These are phyloP conservation scores for Skeletonema menzelii DNA, from an alignment of 108 stramenopile species.

Conservation along the genomic window DNA sequence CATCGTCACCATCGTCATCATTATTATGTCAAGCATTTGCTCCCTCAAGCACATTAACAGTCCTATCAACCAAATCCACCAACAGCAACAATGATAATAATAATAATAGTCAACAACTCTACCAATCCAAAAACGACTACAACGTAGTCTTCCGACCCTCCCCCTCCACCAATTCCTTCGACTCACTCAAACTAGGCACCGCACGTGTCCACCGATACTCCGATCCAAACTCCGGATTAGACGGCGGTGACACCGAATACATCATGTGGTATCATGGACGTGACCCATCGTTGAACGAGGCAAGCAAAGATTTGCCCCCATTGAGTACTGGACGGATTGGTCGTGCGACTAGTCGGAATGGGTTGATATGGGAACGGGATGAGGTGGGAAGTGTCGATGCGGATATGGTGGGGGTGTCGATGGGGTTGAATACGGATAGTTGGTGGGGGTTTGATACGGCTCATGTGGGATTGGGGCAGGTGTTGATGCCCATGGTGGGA, in stretches of 20 bases:
- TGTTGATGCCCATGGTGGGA: slow-evolving; percentile 81
- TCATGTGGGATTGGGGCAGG: slow-evolving; percentile 88
- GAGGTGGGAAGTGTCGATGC: slow-evolving; percentile 53
- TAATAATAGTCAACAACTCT: neutral
- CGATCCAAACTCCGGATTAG: slow-evolving; percentile 35
- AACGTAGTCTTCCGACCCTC: slow-evolving; percentile 64
- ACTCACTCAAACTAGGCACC: slow-evolving; percentile 70
- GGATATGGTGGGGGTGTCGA: slow-evolving; percentile 61
- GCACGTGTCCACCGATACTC: slow-evolving; percentile 80
- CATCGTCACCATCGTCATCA: no score
- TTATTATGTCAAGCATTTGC: neutral
- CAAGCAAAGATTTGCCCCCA: slow-evolving; percentile 57
- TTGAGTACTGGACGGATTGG: slow-evolving; percentile 82
- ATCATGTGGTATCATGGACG: slow-evolving; percentile 91
- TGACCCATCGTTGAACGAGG: slow-evolving; percentile 31
- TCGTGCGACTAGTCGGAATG: slow-evolving; percentile 70
- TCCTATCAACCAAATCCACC: neutral
- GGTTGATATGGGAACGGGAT: slow-evolving; percentile 72
- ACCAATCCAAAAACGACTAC: slow-evolving; percentile 25
- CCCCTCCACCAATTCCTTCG: slow-evolving; percentile 58
- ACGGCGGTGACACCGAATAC: slow-evolving; percentile 55
- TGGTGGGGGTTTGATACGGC: slow-evolving; percentile 95
- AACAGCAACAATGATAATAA: neutral
- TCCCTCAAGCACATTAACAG: neutral
- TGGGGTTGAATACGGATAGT: slow-evolving; percentile 86